Evolutionary conservation across 305 asterid species (phyloP), one percentile per base, ranked within the genome.

Genomic region (Fraxinus dipetala): DNA sequence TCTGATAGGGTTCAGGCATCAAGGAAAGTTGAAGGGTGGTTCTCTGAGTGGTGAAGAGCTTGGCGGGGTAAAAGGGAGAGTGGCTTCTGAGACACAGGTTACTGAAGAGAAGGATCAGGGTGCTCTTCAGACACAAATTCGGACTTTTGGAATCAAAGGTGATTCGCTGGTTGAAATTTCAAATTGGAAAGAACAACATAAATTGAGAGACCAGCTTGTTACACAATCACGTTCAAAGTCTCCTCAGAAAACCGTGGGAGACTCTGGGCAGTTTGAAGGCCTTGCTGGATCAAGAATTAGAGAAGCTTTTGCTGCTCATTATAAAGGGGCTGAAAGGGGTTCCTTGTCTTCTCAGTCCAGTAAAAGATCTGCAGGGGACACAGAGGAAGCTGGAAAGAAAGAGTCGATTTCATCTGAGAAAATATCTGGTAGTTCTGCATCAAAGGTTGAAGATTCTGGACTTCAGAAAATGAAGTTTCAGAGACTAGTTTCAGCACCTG

Each of bases 261-360:
- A 89, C 65, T 83, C 87, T 72, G 82, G 83, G 87, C 85, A 59
- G 48, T 79, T 80, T 61, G 93, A 88, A 79, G 84, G 88, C 78
- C 87, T 80, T 83, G 88, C 95, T 56, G 92, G 92, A 86, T 88
- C 93, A 75, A 89, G 83, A 92, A 85, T 84, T 78, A 86, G 81
- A 78, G 91, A 86, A 84, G 84, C 91, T 73, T 90, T 85, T 83
- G 89, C 84, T 84, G 76, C 89, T 89, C 88, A 81, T 51, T 79
- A 80, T 84, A 84, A 84, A 89, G 95, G 88, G 80, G 51, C 69
- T 80, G 90, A 83, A 85, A 85, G 88, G 81, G 86, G 86, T 81
- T 83, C 89, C 72, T 79, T 85, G 8, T 87, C 88, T 83, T 84
- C 86, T 78, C 91, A 83, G 87, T 78, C 86, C 81, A 93, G 89